phyloP scores from a whole-genome alignment of 2,329 filamentous ascomycete genomes.

The Ascochyta rabiei region DNA sequence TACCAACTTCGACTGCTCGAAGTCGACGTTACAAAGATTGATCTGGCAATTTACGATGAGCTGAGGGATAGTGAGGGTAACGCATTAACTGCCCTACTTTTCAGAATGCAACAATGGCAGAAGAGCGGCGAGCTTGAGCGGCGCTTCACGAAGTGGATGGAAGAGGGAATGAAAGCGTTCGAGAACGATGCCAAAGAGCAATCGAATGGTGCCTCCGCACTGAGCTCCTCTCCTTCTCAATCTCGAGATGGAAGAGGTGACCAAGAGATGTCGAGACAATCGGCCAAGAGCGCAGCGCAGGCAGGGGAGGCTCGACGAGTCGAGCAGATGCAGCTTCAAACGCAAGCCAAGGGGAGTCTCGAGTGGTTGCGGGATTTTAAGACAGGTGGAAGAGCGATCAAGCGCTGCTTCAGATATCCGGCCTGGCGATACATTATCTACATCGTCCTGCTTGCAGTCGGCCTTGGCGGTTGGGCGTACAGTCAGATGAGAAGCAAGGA shows the following conservation, averaged over 20 bases:
- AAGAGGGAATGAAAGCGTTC: not conserved
- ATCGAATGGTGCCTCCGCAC: no score
- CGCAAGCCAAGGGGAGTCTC: not conserved
- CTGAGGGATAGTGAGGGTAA: not conserved
- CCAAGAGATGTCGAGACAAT: no score
- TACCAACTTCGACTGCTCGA: not conserved
- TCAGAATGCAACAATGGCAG: not conserved
- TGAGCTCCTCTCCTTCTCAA: no score
- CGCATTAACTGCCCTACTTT: not conserved
- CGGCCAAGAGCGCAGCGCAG: no score
- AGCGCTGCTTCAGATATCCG: not conserved
- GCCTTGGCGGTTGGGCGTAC: not conserved
- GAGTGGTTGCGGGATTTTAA: not conserved
- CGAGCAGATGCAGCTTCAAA: not conserved
- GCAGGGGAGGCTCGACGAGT: not conserved
- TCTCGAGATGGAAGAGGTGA: no score
- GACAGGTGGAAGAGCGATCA: not conserved
- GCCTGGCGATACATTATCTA: constrained; percentile 6
- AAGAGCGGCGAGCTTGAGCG: not conserved
- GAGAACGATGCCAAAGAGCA: not conserved
- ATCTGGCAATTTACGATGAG: not conserved
- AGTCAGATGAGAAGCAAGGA: not conserved
- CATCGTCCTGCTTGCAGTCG: not conserved
- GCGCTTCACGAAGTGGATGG: constrained; percentile 1
- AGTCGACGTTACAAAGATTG: not conserved